Base-by-base conservation (phyloP, 1,284 basidiomycete genomes). In the Mycena citricolor region DNA sequence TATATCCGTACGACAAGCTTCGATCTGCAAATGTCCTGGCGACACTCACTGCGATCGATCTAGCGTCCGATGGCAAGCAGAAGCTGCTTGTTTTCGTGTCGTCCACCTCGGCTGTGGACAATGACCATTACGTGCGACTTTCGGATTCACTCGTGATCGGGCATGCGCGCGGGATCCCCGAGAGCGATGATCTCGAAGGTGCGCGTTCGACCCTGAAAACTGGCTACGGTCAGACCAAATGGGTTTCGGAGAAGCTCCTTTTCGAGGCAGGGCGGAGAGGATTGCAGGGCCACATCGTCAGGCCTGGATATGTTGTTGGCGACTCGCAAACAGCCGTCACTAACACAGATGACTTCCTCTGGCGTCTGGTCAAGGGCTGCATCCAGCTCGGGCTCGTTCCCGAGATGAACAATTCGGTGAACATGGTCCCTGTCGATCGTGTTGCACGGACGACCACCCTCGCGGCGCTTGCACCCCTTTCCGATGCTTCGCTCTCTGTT, bases 281-380 rank as follows among this genome's bases (percentile, higher is more conserved):
- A 0, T 68, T 99, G 49, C 72, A 73, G n/a, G 93, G 93, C 2
- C 83, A 88, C 55, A 93, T 98, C 52, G 71, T 99, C 2, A 83
- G 97, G 21, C 94, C 97, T 0, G 93, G 94, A 6, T 99, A 99
- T 69, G 86, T 99, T 30, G 90, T 99, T 29, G 97, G 97, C 34
- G 92, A 97, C 67, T 92, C 94, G 11, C 68, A 68, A 47, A 83
- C 84, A 19, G 94, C 90, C 84, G 94, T 97, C 2, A 98, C 94
- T 21, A 99, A 99, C 69, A 99, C 97, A 26, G 97, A 99, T 59
- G 97, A 99, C 66, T 99, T 99, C 68, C 80, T 99, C 44, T 98
- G 95, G 94, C 83, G 97, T 16, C 74, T 99, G 62, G 91, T 98
- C 62, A 99, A 99, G 68, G 97, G 97, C 19, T 97, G 94, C 62